A percentile compares a stretch with the other conserved stretches of the same genome.
phyloP scores from a whole-genome alignment of 202 grass and related monocot genomes.

The Hordeum pubiflorum region DNA sequence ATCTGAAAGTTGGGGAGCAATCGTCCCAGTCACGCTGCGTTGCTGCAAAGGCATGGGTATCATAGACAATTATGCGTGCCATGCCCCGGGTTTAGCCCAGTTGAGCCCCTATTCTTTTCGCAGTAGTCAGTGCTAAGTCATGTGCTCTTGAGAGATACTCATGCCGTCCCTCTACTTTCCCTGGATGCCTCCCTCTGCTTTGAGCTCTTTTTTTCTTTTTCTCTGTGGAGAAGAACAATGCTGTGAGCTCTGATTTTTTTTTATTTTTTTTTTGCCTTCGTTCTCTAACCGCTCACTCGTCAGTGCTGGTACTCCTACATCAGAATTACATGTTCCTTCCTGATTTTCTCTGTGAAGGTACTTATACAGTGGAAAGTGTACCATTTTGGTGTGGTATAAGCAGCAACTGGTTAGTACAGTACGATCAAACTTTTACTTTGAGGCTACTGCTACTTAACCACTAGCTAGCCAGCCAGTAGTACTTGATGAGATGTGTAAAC shows the following conservation, averaged over 20 bases:
- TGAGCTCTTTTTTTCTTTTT: background rate
- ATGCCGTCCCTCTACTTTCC: conserved; percentile 22
- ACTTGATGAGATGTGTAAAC: background rate
- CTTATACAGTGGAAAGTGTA: conserved; percentile 20
- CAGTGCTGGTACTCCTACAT: background rate
- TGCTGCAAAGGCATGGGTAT: conserved; percentile 32
- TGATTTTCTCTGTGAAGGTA: background rate
- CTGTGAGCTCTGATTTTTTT: background rate
- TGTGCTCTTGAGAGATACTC: conserved; percentile 24
- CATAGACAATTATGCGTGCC: conserved; percentile 50
- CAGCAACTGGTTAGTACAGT: conserved; percentile 19
- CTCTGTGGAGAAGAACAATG: no score
- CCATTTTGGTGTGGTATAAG: conserved; percentile 10
- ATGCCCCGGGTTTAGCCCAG: conserved; percentile 38
- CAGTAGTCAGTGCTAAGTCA: conserved; percentile 48
- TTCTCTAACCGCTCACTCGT: background rate
- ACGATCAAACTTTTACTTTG: conserved; percentile 24
- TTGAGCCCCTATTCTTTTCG: conserved; percentile 17
- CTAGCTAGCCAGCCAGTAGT: background rate
- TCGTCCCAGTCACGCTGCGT: conserved; percentile 34
- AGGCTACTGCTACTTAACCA: conserved; percentile 17
- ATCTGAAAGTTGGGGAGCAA: conserved; percentile 31
- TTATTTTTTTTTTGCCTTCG: background rate
- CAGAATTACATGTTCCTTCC: conserved; percentile 18
- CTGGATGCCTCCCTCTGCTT: conserved; percentile 11